phyloP scores from a whole-genome alignment of 1,139 yeast species.

The Pichia sp. region DNA sequence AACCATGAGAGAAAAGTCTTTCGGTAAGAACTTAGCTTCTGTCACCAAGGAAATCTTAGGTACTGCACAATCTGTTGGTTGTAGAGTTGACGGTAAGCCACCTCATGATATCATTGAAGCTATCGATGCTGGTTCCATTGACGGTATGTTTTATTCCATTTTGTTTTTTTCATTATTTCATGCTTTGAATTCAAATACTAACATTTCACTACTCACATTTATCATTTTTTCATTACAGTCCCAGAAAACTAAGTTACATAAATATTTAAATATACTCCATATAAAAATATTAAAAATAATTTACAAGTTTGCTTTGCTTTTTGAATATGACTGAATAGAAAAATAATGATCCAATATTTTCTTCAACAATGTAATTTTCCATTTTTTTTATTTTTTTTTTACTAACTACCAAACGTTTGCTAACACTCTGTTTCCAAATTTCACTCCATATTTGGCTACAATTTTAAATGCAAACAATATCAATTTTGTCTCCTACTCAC shows the following conservation, averaged over 20 bases:
- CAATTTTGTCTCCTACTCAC: constrained; percentile 63
- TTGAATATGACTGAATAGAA: too few relatives aligned
- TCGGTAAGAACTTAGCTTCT: constrained; percentile 95
- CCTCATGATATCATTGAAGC: constrained; percentile 98
- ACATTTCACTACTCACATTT: constrained; percentile 4
- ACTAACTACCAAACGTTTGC: constrained; percentile 44
- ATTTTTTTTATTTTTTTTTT: not conserved
- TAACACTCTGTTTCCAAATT: constrained; percentile 92
- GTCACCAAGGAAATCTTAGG: constrained; percentile 99
- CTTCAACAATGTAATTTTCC: not conserved
- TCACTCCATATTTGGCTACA: constrained; percentile 68
- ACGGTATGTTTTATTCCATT: constrained; percentile 32
- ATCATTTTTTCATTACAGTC: constrained; percentile 24
- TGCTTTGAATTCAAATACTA: constrained; percentile 7
- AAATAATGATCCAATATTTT: too few relatives aligned
- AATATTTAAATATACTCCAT: too few relatives aligned
- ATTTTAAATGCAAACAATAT: constrained; percentile 94
- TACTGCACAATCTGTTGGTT: constrained; percentile 98
- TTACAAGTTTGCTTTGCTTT: constrained; percentile 8
- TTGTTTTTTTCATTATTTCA: not conserved
- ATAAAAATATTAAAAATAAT: constrained; percentile 1
- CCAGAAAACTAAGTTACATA: constrained; percentile 61
- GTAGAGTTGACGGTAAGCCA: constrained; percentile 99
- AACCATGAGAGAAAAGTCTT: constrained; percentile 94
- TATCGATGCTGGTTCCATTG: constrained; percentile 96